phyloP scores from a whole-genome alignment of 2,329 filamentous ascomycete genomes.

The Neonectria hederae region DNA sequence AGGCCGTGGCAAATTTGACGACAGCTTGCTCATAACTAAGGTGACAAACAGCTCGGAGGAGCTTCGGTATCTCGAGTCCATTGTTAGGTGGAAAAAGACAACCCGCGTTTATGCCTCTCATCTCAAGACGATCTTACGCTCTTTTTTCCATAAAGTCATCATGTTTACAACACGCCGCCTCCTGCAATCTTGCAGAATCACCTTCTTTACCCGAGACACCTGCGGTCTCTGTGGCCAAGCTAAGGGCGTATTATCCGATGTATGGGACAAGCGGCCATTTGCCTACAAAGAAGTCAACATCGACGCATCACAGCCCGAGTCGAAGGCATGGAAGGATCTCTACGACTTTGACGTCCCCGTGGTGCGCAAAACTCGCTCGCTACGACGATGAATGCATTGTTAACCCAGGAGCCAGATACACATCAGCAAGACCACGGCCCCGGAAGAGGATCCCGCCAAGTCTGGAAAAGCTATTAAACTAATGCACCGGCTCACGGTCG shows the following conservation, averaged over 20 bases:
- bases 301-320: conserved; percentile 72
- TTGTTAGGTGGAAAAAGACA: neutral
- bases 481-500: conserved; percentile 79
- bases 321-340: conserved; percentile 73
- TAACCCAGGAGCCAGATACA: conserved; percentile 60
- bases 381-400: neutral
- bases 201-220: conserved; percentile 76
- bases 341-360: conserved; percentile 88
- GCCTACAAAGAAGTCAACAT: conserved; percentile 76
- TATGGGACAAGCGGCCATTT: conserved; percentile 74
- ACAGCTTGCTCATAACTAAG: neutral
- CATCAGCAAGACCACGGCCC: conserved; percentile 65
- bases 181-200: conserved; percentile 70
- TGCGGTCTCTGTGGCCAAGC: conserved; percentile 78
- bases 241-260: conserved; percentile 72
- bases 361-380: conserved; percentile 55
- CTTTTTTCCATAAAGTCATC: conserved; percentile 7
- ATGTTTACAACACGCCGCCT: conserved; percentile 65
- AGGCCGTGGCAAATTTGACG: conserved; percentile 13
- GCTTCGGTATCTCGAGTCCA: conserved; percentile 18
- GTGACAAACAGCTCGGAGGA: neutral
- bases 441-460: conserved; percentile 62
- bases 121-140: too few species aligned
- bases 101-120: neutral
- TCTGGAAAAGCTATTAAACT: conserved; percentile 72